Evolutionary conservation across 257 asterid genomes (phyloP).

Genomic region (Capsicum baccatum): DNA sequence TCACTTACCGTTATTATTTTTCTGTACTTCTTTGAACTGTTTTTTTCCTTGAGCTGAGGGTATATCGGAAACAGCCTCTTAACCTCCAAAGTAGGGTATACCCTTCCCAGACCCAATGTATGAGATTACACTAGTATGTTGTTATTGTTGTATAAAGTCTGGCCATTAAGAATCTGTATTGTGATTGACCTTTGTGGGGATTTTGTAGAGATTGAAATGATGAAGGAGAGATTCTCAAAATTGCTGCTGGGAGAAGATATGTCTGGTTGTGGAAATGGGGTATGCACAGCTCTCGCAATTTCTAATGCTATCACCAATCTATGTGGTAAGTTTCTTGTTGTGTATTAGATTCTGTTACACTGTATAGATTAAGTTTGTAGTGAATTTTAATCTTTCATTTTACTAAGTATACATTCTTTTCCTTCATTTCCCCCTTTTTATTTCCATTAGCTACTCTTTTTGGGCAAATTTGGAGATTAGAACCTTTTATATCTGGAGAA

Average conservation of each 20-base stretch:
- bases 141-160: neutral
- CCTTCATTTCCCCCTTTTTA: neutral
- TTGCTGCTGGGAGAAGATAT: conserved; percentile 89
- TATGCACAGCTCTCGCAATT: conserved; percentile 76
- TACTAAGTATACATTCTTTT: neutral
- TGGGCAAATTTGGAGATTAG: conserved; percentile 91
- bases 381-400: conserved; percentile 2
- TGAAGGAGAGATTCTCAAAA: conserved; percentile 84
- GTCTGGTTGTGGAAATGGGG: conserved; percentile 93
- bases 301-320: conserved; percentile 95
- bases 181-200: neutral
- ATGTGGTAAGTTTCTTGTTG: conserved; percentile 55
- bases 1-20: neutral
- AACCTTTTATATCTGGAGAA: conserved; percentile 64
- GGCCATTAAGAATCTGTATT: neutral
- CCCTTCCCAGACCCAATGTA: neutral
- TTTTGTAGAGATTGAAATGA: conserved; percentile 67
- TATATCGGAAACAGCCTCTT: neutral
- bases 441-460: conserved; percentile 66
- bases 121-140: neutral
- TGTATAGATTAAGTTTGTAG: neutral
- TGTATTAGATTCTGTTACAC: neutral
- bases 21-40: neutral
- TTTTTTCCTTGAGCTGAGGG: neutral
- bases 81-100: neutral